Evolutionary conservation across 306 rosid genomes (phyloP).

Genomic region (Erythrophleum fordii): DNA sequence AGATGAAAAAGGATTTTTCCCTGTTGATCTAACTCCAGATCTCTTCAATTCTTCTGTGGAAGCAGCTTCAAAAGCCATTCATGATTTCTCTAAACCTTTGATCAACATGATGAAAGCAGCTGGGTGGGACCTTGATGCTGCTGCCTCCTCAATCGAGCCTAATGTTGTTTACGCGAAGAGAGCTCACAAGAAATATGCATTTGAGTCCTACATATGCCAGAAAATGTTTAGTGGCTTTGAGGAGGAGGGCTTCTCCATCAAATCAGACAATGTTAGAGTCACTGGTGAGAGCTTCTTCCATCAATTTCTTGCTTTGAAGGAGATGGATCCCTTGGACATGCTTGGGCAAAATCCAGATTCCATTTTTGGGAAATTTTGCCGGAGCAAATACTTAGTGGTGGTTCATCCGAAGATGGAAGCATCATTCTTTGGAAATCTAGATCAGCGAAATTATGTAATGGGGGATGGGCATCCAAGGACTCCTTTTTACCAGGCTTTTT

Average conservation of each 20-base stretch:
- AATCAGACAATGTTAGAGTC: slow-evolving; percentile 56
- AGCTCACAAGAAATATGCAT: slow-evolving; percentile 99
- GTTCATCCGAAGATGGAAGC: slow-evolving; percentile 99
- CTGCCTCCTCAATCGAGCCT: slow-evolving; percentile 89
- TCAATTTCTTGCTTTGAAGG: slow-evolving; percentile 85
- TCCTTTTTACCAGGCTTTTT: slow-evolving; percentile 92
- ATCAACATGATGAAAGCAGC: slow-evolving; percentile 99
- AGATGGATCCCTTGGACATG: slow-evolving; percentile 91
- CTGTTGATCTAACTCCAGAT: slow-evolving; percentile 83
- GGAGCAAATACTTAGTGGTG: slow-evolving; percentile 85
- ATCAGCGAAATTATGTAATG: slow-evolving; percentile 80
- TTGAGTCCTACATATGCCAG: slow-evolving; percentile 95
- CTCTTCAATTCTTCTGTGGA: slow-evolving; percentile 81
- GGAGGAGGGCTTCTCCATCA: slow-evolving; percentile 75
- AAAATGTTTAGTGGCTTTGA: slow-evolving; percentile 95
- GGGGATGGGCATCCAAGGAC: slow-evolving; percentile 99
- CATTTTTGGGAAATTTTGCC: slow-evolving; percentile 84
- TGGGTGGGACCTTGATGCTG: slow-evolving; percentile 99
- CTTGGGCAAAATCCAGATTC: slow-evolving; percentile 97
- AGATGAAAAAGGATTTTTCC: slow-evolving; percentile 69
- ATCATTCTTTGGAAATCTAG: slow-evolving; percentile 92
- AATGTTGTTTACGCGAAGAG: slow-evolving; percentile 83
- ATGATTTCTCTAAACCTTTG: slow-evolving; percentile 96
- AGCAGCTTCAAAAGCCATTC: slow-evolving; percentile 88
- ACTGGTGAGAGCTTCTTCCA: slow-evolving; percentile 79